These are phyloP conservation scores for Boletellus sp. DNA, from an alignment of 1,284 basidiomycete species.

Conservation along the genomic window DNA sequence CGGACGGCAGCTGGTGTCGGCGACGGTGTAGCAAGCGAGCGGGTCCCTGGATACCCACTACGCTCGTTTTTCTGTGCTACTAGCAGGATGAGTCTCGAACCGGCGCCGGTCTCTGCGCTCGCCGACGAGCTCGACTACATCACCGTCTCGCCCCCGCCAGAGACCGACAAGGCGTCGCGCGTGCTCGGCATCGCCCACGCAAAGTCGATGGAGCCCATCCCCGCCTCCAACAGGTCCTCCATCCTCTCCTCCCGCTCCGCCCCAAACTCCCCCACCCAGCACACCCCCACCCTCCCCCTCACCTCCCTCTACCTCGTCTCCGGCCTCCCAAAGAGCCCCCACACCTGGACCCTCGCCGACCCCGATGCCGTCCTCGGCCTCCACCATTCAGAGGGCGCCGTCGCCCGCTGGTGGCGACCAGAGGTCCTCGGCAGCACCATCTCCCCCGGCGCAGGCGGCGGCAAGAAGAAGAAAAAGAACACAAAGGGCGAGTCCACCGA, in stretches of 20 bases:
- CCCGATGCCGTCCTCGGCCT: slow-evolving; percentile 82
- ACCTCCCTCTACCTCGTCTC: slow-evolving; percentile 83
- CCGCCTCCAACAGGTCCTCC: slow-evolving; percentile 67
- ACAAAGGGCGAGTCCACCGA: slow-evolving; percentile 61
- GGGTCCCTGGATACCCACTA: slow-evolving; percentile 1
- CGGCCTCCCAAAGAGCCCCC: slow-evolving; percentile 78
- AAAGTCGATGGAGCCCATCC: slow-evolving; percentile 77
- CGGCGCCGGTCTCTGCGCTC: slow-evolving; percentile 25
- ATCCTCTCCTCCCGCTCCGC: slow-evolving; percentile 74
- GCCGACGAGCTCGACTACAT: slow-evolving; percentile 73
- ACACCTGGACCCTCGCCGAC: slow-evolving; percentile 94
- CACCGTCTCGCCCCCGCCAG: slow-evolving; percentile 42
- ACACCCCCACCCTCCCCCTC: slow-evolving; percentile 67
- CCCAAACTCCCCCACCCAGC: slow-evolving; percentile 49
- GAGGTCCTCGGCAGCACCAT: slow-evolving; percentile 90
- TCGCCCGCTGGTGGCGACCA: slow-evolving; percentile 90
- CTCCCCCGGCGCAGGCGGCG: slow-evolving; percentile 71
- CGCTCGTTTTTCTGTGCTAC: no score
- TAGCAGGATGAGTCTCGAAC: neutral
- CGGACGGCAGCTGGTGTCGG: slow-evolving; percentile 66
- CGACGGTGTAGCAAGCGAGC: slow-evolving; percentile 12
- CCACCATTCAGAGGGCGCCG: slow-evolving; percentile 83
- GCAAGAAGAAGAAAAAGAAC: slow-evolving; percentile 56
- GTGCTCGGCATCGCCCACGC: slow-evolving; percentile 71
- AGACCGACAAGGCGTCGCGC: slow-evolving; percentile 60